Base-by-base conservation (phyloP, 1,139 yeast species). In the Nadsonia commutata region DNA sequence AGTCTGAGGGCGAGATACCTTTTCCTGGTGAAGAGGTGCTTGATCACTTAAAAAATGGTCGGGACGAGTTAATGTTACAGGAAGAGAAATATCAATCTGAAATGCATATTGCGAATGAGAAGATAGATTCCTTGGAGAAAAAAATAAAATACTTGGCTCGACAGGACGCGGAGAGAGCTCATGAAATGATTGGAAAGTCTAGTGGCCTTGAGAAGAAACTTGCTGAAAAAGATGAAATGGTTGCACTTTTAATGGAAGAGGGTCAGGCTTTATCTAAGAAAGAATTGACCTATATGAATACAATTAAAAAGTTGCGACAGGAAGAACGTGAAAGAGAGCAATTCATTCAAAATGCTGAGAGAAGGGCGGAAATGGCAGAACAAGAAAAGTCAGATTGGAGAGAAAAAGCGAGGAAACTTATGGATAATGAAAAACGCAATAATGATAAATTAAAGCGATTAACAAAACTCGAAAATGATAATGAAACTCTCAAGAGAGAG, bases 211-310 rank as follows among this genome's bases (percentile, higher is more conserved):
- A 56, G 16, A 53, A 53, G 45, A 50, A 51, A 38, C 48, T 56
- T 20, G 63, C 68, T 3, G 74, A 70, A 38, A 73, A 73, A 50
- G 86, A 81, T 40, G 68, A 66, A 20, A 66, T 68, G 36, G 69
- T 81, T 48, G 79, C 74, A 20, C 64, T 70, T 48, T 65, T 88
- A 33, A 60, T 81, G 55, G 76, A 73, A 46, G 97, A 88, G 60
- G 96, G 96, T 3, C 80, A 82, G 49, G 74, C 72, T 22, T 64
- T 88, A 37, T 80, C 95, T 0, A 72, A 72, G 47, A 80, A 76
- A 48, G 96, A 90, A 55, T 67, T 85, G 33, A 75, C 74, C 51
- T 69, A 79, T 44, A 78, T 74, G 54, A 84, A 77, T 36, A 67
- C 78, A 1, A 75, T 88, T 43, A 82, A 82, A 51, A 70, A 70